Base-by-base conservation (phyloP, 345 rosid species). In the Rubroshorea leprosula region DNA sequence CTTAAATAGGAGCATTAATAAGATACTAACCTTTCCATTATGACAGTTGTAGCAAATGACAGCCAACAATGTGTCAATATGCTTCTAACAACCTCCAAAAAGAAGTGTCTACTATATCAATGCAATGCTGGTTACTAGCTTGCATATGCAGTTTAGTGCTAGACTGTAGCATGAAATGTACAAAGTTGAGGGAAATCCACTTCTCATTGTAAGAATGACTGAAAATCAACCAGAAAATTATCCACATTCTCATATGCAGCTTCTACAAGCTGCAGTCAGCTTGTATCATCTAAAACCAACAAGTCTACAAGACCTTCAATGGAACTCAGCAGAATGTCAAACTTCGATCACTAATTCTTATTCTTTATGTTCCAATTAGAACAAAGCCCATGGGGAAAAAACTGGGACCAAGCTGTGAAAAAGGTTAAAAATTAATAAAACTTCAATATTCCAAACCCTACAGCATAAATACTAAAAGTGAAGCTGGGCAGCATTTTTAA, bases 181-280 rank as follows among this genome's bases (percentile, higher is more conserved):
- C 54, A 66, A 68, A 58, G 69, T 73, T 38, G 61, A 69, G 55
- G 65, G 71, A 70, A 75, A 76, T 57, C 70, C 68, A 46, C 68
- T 77, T 77, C 65, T 88, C 90, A 76, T 84, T 35, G 64, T 78
- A 74, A 26, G 74, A 68, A 57, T 70, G 71, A 69, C 73, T 67
- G 69, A 59, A 81, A 68, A 68, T 71, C 62, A 65, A 55, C 74
- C 76, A 70, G 71, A 71, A 68, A 70, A 51, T 68, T 63, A 69
- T 73, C 82, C 87, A 79, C 98, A 91, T 91, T 74, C 84, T 87
- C 72, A 50, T 35, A 66, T 63, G 87, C 87, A 86, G 90, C 90
- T 83, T 75, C 81, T 79, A 77, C 55, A 78, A 86, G 90, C 89
- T 83, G 90, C 89, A 60, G 76, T 72, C 66, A 66, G 68, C 75